These are phyloP conservation scores for Malus hybrid DNA, from an alignment of 331 rosid genomes.

Conservation along the genomic window DNA sequence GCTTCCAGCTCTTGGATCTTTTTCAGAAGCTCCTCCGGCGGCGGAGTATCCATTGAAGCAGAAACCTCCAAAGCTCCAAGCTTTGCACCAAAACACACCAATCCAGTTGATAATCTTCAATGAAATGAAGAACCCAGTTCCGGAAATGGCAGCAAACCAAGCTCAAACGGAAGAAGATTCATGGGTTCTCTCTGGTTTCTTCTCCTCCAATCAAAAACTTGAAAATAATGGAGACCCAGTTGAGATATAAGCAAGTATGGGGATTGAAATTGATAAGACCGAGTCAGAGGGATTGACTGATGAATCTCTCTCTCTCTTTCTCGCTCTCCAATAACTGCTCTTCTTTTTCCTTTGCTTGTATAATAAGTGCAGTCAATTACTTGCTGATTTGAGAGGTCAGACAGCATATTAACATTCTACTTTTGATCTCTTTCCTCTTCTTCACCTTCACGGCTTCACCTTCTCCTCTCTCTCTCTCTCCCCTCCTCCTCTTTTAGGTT, in stretches of 20 bases:
- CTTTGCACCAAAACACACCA: neutral
- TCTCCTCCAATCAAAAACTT: neutral
- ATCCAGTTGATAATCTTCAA: slow-evolving; percentile 1
- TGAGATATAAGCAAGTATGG: neutral
- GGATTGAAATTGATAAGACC: slow-evolving; percentile 27
- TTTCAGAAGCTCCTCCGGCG: slow-evolving; percentile 62
- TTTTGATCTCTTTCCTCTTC: neutral
- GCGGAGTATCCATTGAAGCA: slow-evolving; percentile 49
- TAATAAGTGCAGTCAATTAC: slow-evolving; percentile 8
- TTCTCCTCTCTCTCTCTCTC: neutral
- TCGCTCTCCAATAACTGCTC: neutral
- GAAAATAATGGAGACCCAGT: slow-evolving; percentile 1
- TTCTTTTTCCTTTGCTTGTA: neutral
- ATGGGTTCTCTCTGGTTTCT: neutral
- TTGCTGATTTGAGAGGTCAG: slow-evolving; percentile 14
- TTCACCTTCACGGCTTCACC: neutral
- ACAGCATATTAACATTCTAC: neutral
- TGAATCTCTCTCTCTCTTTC: slow-evolving; percentile 6
- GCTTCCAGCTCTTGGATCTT: slow-evolving; percentile 85
- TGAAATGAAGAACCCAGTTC: neutral
- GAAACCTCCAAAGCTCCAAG: slow-evolving; percentile 1
- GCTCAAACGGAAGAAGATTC: slow-evolving; percentile 6
- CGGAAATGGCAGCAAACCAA: neutral
- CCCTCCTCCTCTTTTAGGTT: neutral
- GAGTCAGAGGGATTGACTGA: slow-evolving; percentile 7